phyloP scores from a whole-genome alignment of 1,139 yeast species.

The Candida neerlandica region DNA sequence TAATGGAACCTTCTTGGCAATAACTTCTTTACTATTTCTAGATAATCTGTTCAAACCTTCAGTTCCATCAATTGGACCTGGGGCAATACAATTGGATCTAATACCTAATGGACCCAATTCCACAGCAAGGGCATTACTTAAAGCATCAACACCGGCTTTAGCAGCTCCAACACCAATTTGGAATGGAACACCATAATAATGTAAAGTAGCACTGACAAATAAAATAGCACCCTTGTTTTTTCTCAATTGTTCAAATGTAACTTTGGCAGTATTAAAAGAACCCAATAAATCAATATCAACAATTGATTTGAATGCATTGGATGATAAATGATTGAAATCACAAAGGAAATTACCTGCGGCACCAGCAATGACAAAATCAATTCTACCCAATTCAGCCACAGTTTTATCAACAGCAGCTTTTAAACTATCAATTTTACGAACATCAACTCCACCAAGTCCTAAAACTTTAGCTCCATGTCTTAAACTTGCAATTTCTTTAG shows the following conservation, averaged over 20 bases:
- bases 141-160: conserved; percentile 92
- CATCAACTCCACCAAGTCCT: conserved; percentile 77
- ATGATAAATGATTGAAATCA: conserved; percentile 75
- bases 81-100: conserved; percentile 83
- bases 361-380: conserved; percentile 89
- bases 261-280: conserved; percentile 86
- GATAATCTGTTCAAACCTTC: conserved; percentile 75
- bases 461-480: conserved; percentile 69
- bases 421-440: conserved; percentile 64
- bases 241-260: conserved; percentile 67
- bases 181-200: conserved; percentile 87
- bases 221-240: conserved; percentile 70
- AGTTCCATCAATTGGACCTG: conserved; percentile 85
- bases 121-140: conserved; percentile 81
- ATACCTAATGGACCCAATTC: conserved; percentile 92
- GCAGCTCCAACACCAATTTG: conserved; percentile 94
- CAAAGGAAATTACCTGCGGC: conserved; percentile 95
- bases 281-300: conserved; percentile 86
- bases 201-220: conserved; percentile 92
- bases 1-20: conserved; percentile 61
- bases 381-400: conserved; percentile 68
- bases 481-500: conserved; percentile 61
- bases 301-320: conserved; percentile 89
- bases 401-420: conserved; percentile 66
- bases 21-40: conserved; percentile 35